These are phyloP conservation scores for Amyloporia xantha DNA, from an alignment of 768 basidiomycete species.

Conservation along the genomic window DNA sequence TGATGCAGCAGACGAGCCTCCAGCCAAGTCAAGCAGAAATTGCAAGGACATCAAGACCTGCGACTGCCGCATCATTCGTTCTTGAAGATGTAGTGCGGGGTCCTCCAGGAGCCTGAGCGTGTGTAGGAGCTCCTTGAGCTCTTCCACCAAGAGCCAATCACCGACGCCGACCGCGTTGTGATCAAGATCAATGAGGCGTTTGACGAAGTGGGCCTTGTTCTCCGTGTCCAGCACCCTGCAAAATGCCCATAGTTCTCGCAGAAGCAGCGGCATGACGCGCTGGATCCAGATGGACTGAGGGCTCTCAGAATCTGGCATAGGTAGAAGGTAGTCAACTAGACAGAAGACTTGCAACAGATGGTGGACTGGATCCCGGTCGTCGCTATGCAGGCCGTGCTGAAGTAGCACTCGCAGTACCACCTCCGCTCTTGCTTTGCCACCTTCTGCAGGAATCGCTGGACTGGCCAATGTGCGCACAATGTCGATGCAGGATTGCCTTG, in stretches of 20 bases:
- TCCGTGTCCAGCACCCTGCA: conserved; percentile 51
- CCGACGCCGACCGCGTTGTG: conserved; percentile 48
- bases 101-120: conserved; percentile 32
- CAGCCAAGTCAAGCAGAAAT: conserved; percentile 41
- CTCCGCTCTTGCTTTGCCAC: conserved; percentile 36
- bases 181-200: conserved; percentile 52
- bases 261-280: conserved; percentile 48
- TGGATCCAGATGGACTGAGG: conserved; percentile 42
- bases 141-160: conserved; percentile 66
- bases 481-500: conserved; percentile 46
- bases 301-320: conserved; percentile 25
- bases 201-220: conserved; percentile 45
- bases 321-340: conserved; percentile 54
- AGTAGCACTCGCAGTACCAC: conserved; percentile 52
- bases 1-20: conserved; percentile 31
- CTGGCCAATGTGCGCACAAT: conserved; percentile 38
- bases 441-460: conserved; percentile 26
- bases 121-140: conserved; percentile 44
- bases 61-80: conserved; percentile 36
- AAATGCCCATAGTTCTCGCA: conserved; percentile 50
- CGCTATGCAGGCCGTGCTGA: conserved; percentile 34
- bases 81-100: conserved; percentile 24
- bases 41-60: conserved; percentile 44
- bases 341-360: conserved; percentile 49
- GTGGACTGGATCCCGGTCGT: conserved; percentile 47